Conservation (phyloP, 2,329 filamentous ascomycete genomes). For the Decorospora gaudefroyi region DNA sequence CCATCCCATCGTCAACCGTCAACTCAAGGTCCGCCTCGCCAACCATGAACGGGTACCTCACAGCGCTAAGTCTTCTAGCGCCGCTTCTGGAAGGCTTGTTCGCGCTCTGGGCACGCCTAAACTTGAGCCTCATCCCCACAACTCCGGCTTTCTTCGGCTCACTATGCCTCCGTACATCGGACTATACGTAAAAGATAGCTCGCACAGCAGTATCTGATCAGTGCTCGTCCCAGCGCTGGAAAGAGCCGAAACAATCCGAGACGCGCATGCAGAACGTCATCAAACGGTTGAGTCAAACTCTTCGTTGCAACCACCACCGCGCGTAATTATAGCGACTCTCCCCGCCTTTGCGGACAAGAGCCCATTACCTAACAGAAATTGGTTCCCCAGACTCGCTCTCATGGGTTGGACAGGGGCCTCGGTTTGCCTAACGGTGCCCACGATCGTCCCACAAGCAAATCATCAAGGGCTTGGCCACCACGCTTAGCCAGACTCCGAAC, state of each 20-base stretch:
- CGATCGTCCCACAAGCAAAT: constrained; percentile 6
- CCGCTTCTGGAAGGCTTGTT: constrained; percentile 17
- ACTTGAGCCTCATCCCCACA: constrained; percentile 21
- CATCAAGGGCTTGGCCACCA: constrained; percentile 6
- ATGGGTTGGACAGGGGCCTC: constrained; percentile 6
- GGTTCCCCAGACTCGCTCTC: constrained; percentile 25
- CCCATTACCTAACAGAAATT: constrained; percentile 31
- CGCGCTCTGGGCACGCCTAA: constrained; percentile 9
- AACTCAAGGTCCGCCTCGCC: constrained; percentile 14
- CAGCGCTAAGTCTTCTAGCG: constrained; percentile 12
- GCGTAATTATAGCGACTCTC: constrained; percentile 12
- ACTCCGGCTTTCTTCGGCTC: constrained; percentile 27
- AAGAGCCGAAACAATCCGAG: constrained; percentile 22
- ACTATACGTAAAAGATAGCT: not conserved
- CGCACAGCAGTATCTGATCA: constrained; percentile 13
- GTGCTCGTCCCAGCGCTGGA: constrained; percentile 8
- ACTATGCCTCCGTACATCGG: constrained; percentile 12
- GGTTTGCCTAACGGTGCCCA: constrained; percentile 3
- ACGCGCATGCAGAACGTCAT: not conserved
- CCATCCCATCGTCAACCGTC: no score
- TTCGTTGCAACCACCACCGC: constrained; percentile 8
- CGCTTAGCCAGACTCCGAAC: constrained; percentile 4
- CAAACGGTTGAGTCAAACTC: constrained; percentile 1
- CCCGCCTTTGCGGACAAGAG: constrained; percentile 17
- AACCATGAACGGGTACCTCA: constrained; percentile 14